Base-by-base conservation (phyloP, 164 flowering plant genomes). In the Annona squamosa region DNA sequence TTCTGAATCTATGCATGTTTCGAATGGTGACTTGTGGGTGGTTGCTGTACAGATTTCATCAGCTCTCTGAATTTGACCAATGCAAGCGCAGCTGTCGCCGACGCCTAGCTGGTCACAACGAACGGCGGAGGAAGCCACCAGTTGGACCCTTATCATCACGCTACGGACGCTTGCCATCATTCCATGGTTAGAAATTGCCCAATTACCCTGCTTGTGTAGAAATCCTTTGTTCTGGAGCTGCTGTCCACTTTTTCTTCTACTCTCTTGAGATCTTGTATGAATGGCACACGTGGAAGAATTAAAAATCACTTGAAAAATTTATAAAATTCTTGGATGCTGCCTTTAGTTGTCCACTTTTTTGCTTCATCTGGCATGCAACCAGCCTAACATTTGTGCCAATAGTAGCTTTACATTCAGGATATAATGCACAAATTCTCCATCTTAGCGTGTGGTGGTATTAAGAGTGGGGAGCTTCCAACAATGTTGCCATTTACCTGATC, bases 1-100 rank as follows among this genome's bases (percentile, higher is more conserved):
- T 66, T 66, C 68, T 66, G 2, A 17, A 42, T 66, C 68, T 5
- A 12, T 42, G 42, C 1, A 13, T 66, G 13, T 37, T 66, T 66
- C 44, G 42, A 66, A 10, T 43, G 12, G 45, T 66, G 68, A 16
- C 48, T 66, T 7, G 78, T 47, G 68, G 68, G 43, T 80, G 37
- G 70, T 57, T 61, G 74, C 4, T 67, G 4, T 66, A 63, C 91
- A 95, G 99, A 75, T 95, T 95, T 81, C 99, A 95, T 86, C 90
- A 77, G 79, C 92, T 95, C 73, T 72, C 90, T 65, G 99, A 92
- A 80, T 95, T 95, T 82, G 98, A 95, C 76, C 92, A 95, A 84
- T 94, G 90, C 73, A 95, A 95, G 78, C 83, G 99, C 63, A 95
- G 99, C 77, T 95, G 99, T 61, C 93, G 98, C 47, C 85, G 97